Evolutionary conservation across 1,139 yeast species (phyloP), one percentile per base, ranked within the genome.

Genomic region (Nematodospora anomalae): DNA sequence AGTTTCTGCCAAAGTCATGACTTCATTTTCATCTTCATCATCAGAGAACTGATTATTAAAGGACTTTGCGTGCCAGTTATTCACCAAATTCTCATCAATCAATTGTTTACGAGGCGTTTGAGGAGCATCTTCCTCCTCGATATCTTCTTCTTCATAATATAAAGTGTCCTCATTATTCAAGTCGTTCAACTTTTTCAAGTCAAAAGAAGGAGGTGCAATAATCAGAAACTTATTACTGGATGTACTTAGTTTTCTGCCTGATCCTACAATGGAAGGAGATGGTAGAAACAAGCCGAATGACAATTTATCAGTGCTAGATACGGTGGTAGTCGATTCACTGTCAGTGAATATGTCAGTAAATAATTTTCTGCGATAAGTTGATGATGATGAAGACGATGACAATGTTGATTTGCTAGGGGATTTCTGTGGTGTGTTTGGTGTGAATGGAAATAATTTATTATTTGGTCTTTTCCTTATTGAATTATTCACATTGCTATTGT

Each of bases 191-290:
- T 35, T 35, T 20, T 29, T 41, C 30, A 34, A 10, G 16, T 41
- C 37, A 29, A 43, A 36, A 7, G 32, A 16, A 32, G 38, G 39
- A 14, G 41, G 33, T 26, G 33, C 15, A 22, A 20, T 10, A 16
- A 11, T 23, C 5, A 3, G n/a, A 6, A 14, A n/a, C 7, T 21
- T 28, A 14, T 8, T 16, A 20, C 14, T 16, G 20, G 26, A n/a
- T 16, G 22, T 25, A 9, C n/a, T 12, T 11, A 31, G 8, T 25
- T 30, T 33, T 36, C 74, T 53, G 1, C 74, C 74, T 2, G 67
- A 49, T 1, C 74, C 74, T 4, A 67, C 58, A 0, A 68, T 65
- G 1, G 72, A 64, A 3, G 71, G 73, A n/a, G 64, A 58, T 2
- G 75, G 74, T 33, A 68, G 52, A 26, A 68, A 50, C 25, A 58